Base-by-base conservation (phyloP, 129 eudicot genomes). In the Arctium lappa region DNA sequence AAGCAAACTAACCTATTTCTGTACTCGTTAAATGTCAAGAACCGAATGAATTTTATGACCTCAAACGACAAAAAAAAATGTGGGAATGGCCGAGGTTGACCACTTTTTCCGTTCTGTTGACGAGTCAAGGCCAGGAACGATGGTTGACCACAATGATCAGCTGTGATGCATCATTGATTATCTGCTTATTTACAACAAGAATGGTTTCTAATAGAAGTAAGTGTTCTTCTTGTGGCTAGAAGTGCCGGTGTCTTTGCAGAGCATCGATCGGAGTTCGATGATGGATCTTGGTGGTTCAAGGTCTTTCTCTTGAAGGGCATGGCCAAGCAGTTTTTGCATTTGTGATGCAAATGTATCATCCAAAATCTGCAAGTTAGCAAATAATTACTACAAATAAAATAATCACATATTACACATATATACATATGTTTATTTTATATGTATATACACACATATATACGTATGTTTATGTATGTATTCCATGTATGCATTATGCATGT, bases 271-370 rank as follows among this genome's bases (percentile, higher is more conserved):
- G 10, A 91, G 91, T 83, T 93, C 97, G 73, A 91, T 80, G 42
- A 93, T 83, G 2, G 94, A 89, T 87, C 93, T 82, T 76, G 97
- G 97, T 16, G 95, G 93, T 70, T 93, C 97, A 27, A 90, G 42
- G 84, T 93, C 97, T 78, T 91, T 93, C 71, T 89, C 95, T 89
- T 90, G 87, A 72, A 93, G 92, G 10, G 92, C 89, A 81, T 93
- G 88, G 10, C 97, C 97, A 6, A 91, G 88, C 22, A 91, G 86
- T 80, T 91, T 89, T 79, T 93, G 97, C 95, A 93, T 87, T 88
- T 93, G 94, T 36, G 97, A 93, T 40, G 93, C 97, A 85, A 90
- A 93, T 13, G 95, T 91, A 83, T 91, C 97, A 78, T 93, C 97
- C 87, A 93, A 83, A 71, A 90, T 89, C 95, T 93, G 85, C 88